These are phyloP conservation scores for Penicillium diatomitis DNA, from an alignment of 495 filamentous ascomycete genomes.

Conservation along the genomic window DNA sequence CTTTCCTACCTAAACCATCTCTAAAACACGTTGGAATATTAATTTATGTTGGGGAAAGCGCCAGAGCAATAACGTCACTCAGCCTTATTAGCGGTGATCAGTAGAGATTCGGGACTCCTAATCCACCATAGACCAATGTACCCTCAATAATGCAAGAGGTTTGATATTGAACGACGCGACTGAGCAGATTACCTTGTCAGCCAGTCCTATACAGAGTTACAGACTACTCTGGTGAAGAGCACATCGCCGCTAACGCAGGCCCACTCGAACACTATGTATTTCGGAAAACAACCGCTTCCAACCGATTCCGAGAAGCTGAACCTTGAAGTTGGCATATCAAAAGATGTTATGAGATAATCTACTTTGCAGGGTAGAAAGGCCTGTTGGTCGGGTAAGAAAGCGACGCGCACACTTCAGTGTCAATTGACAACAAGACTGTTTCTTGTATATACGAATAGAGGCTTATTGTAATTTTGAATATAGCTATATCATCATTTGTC, in stretches of 20 bases:
- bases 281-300: not conserved
- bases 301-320: not conserved
- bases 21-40: not conserved
- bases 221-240: not conserved
- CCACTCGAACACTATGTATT: not conserved
- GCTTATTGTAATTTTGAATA: too few species aligned
- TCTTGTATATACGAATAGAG: too few species aligned
- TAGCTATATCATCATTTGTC: too few species aligned
- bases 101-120: slow-evolving; percentile 1
- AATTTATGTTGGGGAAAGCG: not conserved
- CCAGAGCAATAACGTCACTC: not conserved
- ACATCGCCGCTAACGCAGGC: not conserved
- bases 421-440: too few species aligned
- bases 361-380: too few species aligned
- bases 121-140: not conserved
- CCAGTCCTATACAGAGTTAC: not conserved
- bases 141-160: not conserved
- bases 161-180: not conserved
- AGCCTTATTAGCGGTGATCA: not conserved
- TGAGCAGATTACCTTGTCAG: not conserved
- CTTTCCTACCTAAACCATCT: not conserved
- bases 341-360: too few species aligned
- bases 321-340: not conserved
- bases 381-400: too few species aligned
- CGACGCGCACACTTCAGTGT: too few species aligned